Percentiles rank a stretch among this genome's conserved stretches.
Evolutionary conservation across 169 alveolate genomes (phyloP).

Genomic region (Plasmodium vivax): DNA sequence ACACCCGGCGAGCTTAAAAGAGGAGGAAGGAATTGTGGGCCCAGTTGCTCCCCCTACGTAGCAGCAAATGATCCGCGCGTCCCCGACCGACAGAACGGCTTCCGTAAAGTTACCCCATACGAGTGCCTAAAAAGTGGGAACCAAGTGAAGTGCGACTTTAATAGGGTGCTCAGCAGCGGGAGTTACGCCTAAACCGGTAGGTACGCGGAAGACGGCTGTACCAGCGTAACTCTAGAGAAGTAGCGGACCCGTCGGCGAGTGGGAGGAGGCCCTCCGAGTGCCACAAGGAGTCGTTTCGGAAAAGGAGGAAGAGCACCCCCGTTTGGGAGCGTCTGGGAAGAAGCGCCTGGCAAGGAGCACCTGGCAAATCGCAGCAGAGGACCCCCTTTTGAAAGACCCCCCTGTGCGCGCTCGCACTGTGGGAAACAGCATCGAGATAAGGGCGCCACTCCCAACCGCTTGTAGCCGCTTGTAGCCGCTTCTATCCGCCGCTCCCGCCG

Average conservation of each 20-base stretch:
- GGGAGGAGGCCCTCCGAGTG: too few relatives aligned
- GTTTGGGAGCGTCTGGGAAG: background rate
- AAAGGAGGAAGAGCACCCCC: background rate
- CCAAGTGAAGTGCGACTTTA: too few relatives aligned
- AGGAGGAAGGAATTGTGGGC: background rate
- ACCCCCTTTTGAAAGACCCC: too few relatives aligned
- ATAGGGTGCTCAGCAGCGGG: too few relatives aligned
- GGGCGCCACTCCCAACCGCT: background rate
- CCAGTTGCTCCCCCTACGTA: background rate
- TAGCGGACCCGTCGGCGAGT: too few relatives aligned
- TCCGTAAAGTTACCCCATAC: background rate
- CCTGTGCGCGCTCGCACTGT: too few relatives aligned
- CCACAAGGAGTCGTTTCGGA: background rate
- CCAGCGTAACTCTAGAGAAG: too few relatives aligned
- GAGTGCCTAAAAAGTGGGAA: background rate
- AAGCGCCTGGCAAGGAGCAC: too few relatives aligned
- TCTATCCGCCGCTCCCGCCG: background rate
- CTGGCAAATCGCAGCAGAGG: too few relatives aligned
- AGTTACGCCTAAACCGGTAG: too few relatives aligned
- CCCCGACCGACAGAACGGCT: background rate
- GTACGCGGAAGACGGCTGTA: too few relatives aligned
- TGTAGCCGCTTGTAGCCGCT: background rate
- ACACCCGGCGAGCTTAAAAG: background rate
- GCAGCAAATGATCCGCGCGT: background rate
- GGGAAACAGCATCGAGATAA: background rate